Percentiles rank a stretch among this genome's conserved stretches.
phyloP scores from a whole-genome alignment of 331 rosid species.

The Acacia pycnantha region DNA sequence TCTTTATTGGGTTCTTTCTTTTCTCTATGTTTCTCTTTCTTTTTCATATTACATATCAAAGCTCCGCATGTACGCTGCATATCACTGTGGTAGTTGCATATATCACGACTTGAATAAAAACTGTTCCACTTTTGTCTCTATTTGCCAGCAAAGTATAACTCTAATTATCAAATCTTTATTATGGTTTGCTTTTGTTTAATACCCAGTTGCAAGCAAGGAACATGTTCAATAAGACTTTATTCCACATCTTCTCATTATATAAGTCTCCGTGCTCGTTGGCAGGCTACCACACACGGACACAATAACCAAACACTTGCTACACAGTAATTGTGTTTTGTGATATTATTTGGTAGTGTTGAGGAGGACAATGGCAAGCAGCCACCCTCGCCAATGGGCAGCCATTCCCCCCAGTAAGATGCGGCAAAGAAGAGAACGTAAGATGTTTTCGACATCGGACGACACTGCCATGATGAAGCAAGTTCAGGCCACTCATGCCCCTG shows the following conservation, averaged over 20 bases:
- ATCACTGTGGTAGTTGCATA: background rate
- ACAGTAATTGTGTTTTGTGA: background rate
- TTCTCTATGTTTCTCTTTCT: background rate
- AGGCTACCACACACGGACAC: slow-evolving; percentile 23
- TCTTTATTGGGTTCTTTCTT: background rate
- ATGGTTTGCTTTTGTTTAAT: slow-evolving; percentile 50
- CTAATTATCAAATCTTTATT: background rate
- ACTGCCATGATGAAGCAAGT: slow-evolving; percentile 69
- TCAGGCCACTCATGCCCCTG: slow-evolving; percentile 69
- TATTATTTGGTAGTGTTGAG: background rate
- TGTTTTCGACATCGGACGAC: slow-evolving; percentile 62
- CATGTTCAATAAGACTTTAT: slow-evolving; percentile 62
- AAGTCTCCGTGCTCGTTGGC: slow-evolving; percentile 12
- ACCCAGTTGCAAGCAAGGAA: slow-evolving; percentile 83
- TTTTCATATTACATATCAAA: background rate
- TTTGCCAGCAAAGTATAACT: background rate
- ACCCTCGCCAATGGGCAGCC: background rate
- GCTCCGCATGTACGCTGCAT: background rate
- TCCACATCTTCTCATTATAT: slow-evolving; percentile 49
- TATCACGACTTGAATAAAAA: background rate
- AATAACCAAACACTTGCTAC: background rate
- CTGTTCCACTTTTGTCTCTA: background rate
- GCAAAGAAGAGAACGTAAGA: slow-evolving; percentile 39
- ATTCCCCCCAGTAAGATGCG: slow-evolving; percentile 31
- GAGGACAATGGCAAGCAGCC: slow-evolving; percentile 38